phyloP scores from a whole-genome alignment of 768 basidiomycete genomes.

The Xerocomellus chrysenteron region DNA sequence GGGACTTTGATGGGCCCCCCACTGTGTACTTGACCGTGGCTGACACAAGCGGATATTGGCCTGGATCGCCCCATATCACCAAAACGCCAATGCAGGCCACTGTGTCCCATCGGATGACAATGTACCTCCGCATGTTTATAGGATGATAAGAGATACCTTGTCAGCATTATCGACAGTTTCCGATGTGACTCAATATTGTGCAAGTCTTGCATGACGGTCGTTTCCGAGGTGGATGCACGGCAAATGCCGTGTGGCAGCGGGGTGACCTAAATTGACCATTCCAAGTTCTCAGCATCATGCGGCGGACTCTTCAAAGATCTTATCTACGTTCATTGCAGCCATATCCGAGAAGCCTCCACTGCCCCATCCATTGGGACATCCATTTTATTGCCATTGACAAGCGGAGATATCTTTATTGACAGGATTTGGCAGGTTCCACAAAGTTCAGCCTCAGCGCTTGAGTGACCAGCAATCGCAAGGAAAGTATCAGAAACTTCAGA shows the following conservation, averaged over 20 bases:
- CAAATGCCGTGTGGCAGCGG: constrained; percentile 13
- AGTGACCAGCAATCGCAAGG: background rate
- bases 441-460: background rate
- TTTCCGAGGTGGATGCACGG: background rate
- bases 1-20: background rate
- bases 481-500: background rate
- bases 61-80: background rate
- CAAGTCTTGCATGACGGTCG: too few species aligned
- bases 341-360: background rate
- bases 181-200: background rate
- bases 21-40: too few species aligned
- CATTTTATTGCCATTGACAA: background rate
- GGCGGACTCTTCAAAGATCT: background rate
- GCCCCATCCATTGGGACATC: background rate
- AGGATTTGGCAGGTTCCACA: background rate
- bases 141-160: background rate
- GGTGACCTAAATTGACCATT: background rate
- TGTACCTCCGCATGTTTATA: background rate
- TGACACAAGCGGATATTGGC: too few species aligned
- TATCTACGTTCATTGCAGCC: constrained; percentile 11
- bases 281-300: constrained; percentile 4
- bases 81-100: background rate
- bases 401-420: constrained; percentile 5
- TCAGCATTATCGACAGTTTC: background rate
- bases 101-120: background rate